Conservation (phyloP, 257 asterid genomes). For the Fraxinus cuspidata region DNA sequence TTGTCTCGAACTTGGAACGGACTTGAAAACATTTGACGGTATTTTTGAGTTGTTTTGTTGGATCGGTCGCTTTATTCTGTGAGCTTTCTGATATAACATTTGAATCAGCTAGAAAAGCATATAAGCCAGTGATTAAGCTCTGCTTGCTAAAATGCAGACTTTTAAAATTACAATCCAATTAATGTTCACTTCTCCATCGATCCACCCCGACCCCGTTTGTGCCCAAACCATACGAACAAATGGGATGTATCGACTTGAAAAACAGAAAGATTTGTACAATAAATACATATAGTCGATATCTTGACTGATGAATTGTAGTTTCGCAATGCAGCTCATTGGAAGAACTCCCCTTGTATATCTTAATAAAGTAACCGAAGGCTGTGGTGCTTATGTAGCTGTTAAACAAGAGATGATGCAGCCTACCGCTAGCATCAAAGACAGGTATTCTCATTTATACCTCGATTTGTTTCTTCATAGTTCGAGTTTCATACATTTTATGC, state of each 20-base stretch:
- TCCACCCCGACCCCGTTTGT: not conserved
- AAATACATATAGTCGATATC: too few species aligned
- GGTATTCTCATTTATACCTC: slow-evolving; percentile 39
- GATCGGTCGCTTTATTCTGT: not conserved
- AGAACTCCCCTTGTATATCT: slow-evolving; percentile 90
- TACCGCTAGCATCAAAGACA: slow-evolving; percentile 96
- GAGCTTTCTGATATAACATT: not conserved
- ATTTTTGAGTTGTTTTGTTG: not conserved
- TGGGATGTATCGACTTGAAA: too few species aligned
- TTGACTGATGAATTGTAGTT: slow-evolving; percentile 1
- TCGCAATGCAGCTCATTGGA: slow-evolving; percentile 73
- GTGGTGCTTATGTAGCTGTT: slow-evolving; percentile 89
- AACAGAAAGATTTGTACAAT: not conserved
- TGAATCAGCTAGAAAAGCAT: not conserved
- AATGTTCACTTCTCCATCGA: not conserved
- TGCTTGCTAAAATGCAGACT: not conserved
- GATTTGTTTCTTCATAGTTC: not conserved
- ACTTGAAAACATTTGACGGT: not conserved
- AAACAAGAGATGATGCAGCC: slow-evolving; percentile 99
- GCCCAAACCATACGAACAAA: not conserved
- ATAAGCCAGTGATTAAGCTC: not conserved
- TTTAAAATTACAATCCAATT: not conserved
- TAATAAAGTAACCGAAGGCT: slow-evolving; percentile 78
- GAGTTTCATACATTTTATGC: not conserved
- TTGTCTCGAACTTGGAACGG: not conserved